Evolutionary conservation across 2,329 filamentous ascomycete species (phyloP), one percentile per base, ranked within the genome.

Genomic region (Zalaria sp.): DNA sequence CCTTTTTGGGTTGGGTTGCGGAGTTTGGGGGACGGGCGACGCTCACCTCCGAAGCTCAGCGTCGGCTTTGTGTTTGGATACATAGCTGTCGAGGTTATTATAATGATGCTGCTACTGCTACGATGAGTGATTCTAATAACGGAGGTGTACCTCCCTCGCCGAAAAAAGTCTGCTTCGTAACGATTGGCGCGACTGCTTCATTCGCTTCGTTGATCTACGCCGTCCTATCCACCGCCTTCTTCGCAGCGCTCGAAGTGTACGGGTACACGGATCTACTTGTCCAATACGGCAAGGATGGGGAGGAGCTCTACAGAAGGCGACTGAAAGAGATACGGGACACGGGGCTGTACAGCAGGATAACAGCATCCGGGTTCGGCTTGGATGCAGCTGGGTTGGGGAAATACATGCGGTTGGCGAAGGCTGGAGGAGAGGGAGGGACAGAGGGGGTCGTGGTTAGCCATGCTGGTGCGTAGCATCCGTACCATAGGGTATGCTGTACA

Each of bases 131-230:
- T 7, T 32, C 29, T 32, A 32, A 7, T n/a, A n/a, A 7, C 7
- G 7, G n/a, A n/a, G n/a, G 29, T n/a, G n/a, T n/a, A 7, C 29
- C n/a, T n/a, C 7, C 9, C 32, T 43, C 35, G 7, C 45, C 37
- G 10, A 52, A 51, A 28, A 69, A 67, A 47, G 66, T 66, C 41
- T 91, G 84, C 57, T 83, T 98, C 50, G 81, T 95, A 42, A 96
- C 91, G 0, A 82, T 94, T 27, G 91, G 91, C 43, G 89, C 91
- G 4, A 98, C 89, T 0, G 87, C 88, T 10, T 75, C 81, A 18
- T 98, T 98, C 62, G 69, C 72, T 40, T 61, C 69, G 5, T 73
- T 98, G 2, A 72, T 94, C 43, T 63, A 71, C 35, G 74, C 80
- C 28, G 73, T 81, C 7, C 65, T 93, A 4, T 64, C 70, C 11